phyloP scores from a whole-genome alignment of 345 rosid species.

The Eucalyptus coolabah region DNA sequence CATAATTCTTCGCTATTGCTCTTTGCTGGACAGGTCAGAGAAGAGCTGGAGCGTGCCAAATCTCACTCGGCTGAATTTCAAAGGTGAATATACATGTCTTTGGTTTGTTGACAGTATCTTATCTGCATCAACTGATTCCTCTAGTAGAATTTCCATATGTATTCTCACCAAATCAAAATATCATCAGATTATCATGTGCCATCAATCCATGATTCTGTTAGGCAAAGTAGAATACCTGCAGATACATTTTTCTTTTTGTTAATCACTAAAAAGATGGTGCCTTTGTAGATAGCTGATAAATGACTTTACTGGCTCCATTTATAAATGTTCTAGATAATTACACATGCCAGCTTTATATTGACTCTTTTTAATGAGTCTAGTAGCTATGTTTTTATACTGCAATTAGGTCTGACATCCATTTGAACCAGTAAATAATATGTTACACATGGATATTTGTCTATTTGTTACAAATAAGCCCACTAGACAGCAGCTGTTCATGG shows the following conservation, averaged over 20 bases:
- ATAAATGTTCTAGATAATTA: not conserved
- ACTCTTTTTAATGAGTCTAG: not conserved
- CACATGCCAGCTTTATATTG: not conserved
- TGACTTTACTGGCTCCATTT: not conserved
- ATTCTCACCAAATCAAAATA: not conserved
- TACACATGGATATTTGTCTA: not conserved
- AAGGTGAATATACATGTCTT: not conserved
- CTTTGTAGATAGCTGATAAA: not conserved
- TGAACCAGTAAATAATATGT: not conserved
- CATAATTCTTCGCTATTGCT: not conserved
- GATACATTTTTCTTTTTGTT: not conserved
- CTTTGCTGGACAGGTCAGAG: not conserved
- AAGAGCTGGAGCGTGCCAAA: not conserved
- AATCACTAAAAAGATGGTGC: not conserved
- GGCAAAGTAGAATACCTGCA: not conserved
- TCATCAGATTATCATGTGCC: not conserved
- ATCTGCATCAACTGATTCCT: not conserved
- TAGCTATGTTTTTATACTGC: not conserved
- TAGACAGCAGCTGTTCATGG: not conserved
- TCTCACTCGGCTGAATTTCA: not conserved
- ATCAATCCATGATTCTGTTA: not conserved
- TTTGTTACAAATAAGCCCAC: not conserved
- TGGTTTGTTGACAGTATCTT: not conserved
- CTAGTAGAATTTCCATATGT: not conserved
- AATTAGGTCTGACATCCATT: not conserved